These are phyloP conservation scores for Solanum sparsipilum DNA, from an alignment of 257 asterid genomes.

Conservation along the genomic window DNA sequence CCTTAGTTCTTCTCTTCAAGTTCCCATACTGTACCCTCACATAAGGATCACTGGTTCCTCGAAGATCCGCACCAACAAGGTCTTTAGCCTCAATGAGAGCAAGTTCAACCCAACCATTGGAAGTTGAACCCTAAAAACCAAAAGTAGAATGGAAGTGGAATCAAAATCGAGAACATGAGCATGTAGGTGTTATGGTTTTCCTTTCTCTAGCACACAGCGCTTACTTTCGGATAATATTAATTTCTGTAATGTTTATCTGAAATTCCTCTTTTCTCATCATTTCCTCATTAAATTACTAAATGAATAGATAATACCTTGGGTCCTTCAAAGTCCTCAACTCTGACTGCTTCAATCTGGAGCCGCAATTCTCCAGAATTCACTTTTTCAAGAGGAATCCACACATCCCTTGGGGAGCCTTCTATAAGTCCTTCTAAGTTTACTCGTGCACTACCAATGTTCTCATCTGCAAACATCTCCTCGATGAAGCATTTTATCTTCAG, in stretches of 20 bases:
- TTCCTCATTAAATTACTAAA: background rate
- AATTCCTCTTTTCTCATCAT: background rate
- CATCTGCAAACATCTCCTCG: slow-evolving; percentile 84
- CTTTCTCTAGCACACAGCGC: background rate
- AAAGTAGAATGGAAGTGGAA: background rate
- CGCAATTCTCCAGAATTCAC: slow-evolving; percentile 81
- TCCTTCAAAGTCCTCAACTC: slow-evolving; percentile 38
- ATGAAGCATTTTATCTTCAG: slow-evolving; percentile 66
- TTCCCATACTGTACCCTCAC: slow-evolving; percentile 86
- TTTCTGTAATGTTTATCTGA: background rate
- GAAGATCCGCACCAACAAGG: slow-evolving; percentile 88
- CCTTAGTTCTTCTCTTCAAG: slow-evolving; percentile 87
- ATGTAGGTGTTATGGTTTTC: background rate
- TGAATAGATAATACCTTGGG: slow-evolving; percentile 37
- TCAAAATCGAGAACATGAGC: background rate
- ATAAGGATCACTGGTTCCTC: slow-evolving; percentile 98
- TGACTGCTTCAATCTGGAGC: slow-evolving; percentile 74
- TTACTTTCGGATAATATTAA: background rate
- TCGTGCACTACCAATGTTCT: slow-evolving; percentile 88
- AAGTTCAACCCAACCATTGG: slow-evolving; percentile 77
- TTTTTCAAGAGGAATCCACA: slow-evolving; percentile 81
- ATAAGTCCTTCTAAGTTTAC: slow-evolving; percentile 89
- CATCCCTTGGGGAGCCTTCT: slow-evolving; percentile 76
- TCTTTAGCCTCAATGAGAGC: slow-evolving; percentile 88
- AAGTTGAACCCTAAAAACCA: slow-evolving; percentile 41